Evolutionary conservation across 495 filamentous ascomycete species (phyloP).

Genomic region (Penicillium alfredii): DNA sequence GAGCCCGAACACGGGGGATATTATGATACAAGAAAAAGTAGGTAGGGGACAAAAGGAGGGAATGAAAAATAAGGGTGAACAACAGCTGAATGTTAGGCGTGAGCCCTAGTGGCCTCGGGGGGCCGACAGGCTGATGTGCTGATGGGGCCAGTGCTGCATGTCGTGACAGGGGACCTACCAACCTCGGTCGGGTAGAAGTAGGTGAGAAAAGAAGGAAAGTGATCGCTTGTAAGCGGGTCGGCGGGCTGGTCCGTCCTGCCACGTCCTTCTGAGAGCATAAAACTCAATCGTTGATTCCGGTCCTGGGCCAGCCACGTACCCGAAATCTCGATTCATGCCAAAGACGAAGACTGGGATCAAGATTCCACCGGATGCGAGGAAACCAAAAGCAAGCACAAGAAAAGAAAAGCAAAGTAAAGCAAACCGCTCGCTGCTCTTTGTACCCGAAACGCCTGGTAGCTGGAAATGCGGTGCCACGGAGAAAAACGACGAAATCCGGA

Average conservation of each 20-base stretch:
- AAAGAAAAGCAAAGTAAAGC: constrained; percentile 5
- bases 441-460: constrained; percentile 12
- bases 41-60: constrained; percentile 1
- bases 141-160: neutral
- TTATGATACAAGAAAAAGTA: constrained; percentile 19
- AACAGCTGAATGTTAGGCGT: too few species aligned
- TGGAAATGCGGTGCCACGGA: neutral
- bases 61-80: neutral
- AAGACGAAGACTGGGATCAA: too few species aligned
- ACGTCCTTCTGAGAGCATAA: neutral
- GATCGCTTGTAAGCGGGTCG: constrained; percentile 13
- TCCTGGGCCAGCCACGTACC: neutral
- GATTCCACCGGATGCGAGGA: neutral
- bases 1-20: constrained; percentile 5
- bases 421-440: constrained; percentile 16
- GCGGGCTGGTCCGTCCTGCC: neutral
- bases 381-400: neutral
- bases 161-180: neutral
- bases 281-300: neutral
- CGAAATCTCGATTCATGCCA: neutral
- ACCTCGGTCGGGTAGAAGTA: constrained; percentile 4
- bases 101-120: too few species aligned
- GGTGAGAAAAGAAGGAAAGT: constrained; percentile 4
- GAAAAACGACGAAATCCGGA: constrained; percentile 4
- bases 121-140: too few species aligned